Conservation (phyloP, 805 yeast genomes). For the Wickerhamomyces alni region DNA sequence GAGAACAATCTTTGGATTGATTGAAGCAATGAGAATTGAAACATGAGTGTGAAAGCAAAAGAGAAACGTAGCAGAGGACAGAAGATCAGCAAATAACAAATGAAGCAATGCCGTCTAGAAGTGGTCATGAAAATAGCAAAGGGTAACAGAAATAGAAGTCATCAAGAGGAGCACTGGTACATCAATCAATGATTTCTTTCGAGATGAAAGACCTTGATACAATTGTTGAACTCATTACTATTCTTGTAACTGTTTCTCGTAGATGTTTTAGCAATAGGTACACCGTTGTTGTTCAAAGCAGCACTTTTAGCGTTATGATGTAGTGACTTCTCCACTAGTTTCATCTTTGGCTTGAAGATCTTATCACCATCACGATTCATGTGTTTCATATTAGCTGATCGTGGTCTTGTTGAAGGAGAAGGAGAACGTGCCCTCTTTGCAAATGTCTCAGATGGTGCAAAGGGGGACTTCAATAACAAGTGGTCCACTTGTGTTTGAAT, state of each 20-base stretch:
- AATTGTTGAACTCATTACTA: not conserved
- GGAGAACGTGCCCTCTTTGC: too few species aligned
- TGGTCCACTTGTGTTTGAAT: slow-evolving; percentile 1
- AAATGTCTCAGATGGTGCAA: not conserved
- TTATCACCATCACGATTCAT: not conserved
- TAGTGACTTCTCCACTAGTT: not conserved
- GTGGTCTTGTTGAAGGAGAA: not conserved
- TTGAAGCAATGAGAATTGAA: too few species aligned
- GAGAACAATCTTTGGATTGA: too few species aligned
- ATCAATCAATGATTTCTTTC: not conserved
- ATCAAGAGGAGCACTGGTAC: too few species aligned
- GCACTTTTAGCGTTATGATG: not conserved
- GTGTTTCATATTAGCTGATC: not conserved
- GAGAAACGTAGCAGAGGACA: too few species aligned
- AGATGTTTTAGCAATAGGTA: not conserved
- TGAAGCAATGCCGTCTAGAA: too few species aligned
- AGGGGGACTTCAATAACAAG: not conserved
- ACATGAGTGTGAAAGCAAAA: too few species aligned
- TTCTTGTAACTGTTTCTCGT: not conserved
- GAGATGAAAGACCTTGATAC: slow-evolving; percentile 1
- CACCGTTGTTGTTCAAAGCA: not conserved
- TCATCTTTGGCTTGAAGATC: not conserved
- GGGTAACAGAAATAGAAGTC: too few species aligned
- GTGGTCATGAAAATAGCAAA: too few species aligned
- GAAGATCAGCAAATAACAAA: too few species aligned